Evolutionary conservation across 2,329 filamentous ascomycete species (phyloP).

Genomic region (Fusarium sp.): DNA sequence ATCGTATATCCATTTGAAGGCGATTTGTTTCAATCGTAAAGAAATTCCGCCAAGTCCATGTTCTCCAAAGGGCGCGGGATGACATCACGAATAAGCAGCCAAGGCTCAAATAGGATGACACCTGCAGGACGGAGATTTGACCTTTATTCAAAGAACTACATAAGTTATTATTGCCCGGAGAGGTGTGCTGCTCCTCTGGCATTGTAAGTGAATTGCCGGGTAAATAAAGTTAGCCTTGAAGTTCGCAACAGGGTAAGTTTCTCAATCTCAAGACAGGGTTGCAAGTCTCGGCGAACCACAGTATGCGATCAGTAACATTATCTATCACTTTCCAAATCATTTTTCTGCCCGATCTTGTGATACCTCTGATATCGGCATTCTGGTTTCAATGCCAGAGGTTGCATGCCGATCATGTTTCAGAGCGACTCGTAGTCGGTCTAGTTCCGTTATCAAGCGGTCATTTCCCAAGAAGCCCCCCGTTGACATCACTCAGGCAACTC

Average conservation of each 20-base stretch:
- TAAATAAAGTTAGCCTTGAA: neutral
- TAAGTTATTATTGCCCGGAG: fast-evolving
- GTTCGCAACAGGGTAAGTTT: fast-evolving
- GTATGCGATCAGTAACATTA: fast-evolving
- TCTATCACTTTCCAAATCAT: neutral
- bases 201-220: neutral
- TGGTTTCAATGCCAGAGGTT: neutral
- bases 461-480: neutral
- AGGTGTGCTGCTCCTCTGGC: fast-evolving
- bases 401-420: neutral
- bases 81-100: neutral
- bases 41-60: no score
- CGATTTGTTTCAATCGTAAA: no score
- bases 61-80: neutral
- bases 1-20: neutral
- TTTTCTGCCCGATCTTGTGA: neutral
- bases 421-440: neutral
- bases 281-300: neutral
- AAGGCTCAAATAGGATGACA: neutral
- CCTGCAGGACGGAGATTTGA: neutral
- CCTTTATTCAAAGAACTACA: fast-evolving
- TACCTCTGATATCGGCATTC: neutral
- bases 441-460: neutral
- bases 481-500: neutral
- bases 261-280: neutral